Percentiles rank a stretch among this genome's conserved stretches.
phyloP scores from a whole-genome alignment of 495 filamentous ascomycete genomes.

The Trichoderma parareesei region DNA sequence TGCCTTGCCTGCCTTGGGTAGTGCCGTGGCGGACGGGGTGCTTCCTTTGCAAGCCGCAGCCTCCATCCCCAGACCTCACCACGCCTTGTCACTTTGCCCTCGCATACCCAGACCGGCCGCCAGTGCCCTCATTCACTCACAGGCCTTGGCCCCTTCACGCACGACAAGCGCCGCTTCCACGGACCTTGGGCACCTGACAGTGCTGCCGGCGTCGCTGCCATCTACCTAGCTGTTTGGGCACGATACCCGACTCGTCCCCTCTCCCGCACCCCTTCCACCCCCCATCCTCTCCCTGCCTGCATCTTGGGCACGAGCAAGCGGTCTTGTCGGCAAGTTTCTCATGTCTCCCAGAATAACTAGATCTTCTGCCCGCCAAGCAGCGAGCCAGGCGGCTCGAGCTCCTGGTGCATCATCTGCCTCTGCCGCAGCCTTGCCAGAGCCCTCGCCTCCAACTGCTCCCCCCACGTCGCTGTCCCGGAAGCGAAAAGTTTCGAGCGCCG shows the following conservation, averaged over 20 bases:
- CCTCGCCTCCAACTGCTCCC: slow-evolving; percentile 34
- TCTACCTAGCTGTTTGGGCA: background rate
- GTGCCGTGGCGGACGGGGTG: background rate
- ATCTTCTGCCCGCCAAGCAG: slow-evolving; percentile 69
- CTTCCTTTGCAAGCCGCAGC: background rate
- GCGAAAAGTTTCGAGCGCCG: slow-evolving; percentile 27
- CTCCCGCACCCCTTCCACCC: background rate
- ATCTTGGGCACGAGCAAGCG: slow-evolving; percentile 14
- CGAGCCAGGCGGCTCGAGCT: slow-evolving; percentile 45
- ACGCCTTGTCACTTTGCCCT: background rate
- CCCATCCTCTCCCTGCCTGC: slow-evolving; percentile 17
- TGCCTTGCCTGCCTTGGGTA: background rate
- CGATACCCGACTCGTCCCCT: too few species aligned
- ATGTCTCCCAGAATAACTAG: slow-evolving; percentile 81
- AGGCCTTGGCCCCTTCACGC: background rate
- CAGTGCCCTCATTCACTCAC: background rate
- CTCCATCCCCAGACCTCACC: background rate
- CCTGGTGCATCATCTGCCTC: slow-evolving; percentile 29
- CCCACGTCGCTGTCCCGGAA: slow-evolving; percentile 27
- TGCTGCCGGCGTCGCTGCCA: background rate
- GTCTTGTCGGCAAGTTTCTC: slow-evolving; percentile 31
- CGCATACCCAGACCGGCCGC: background rate
- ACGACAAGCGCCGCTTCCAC: background rate
- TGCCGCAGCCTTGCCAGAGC: slow-evolving; percentile 27
- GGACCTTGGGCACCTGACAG: background rate